Percentiles rank a stretch among this genome's conserved stretches.
phyloP scores from a whole-genome alignment of 768 basidiomycete genomes.

The Dendrothele bispora region DNA sequence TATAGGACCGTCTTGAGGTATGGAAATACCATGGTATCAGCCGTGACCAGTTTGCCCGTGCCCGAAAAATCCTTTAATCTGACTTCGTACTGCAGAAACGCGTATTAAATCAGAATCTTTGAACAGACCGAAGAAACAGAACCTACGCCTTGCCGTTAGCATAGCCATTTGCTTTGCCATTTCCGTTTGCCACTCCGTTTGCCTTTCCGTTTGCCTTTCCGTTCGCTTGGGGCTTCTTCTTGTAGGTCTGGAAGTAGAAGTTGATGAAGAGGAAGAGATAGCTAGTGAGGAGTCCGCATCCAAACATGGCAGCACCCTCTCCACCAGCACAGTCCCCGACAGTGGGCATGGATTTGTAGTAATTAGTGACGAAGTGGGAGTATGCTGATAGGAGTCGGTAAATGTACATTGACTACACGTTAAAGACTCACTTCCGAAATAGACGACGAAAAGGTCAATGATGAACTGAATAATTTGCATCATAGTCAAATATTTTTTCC shows the following conservation, averaged over 20 bases:
- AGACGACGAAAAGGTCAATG: slow-evolving; percentile 86
- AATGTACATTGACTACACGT: not conserved
- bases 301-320: slow-evolving; percentile 84
- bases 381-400: slow-evolving; percentile 50
- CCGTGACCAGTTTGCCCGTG: not conserved
- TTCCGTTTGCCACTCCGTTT: slow-evolving; percentile 47
- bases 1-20: not conserved
- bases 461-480: slow-evolving; percentile 98
- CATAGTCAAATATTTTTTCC: slow-evolving; percentile 97
- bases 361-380: slow-evolving; percentile 72
- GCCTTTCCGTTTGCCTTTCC: slow-evolving; percentile 38
- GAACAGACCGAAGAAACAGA: not conserved
- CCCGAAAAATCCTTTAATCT: not conserved
- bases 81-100: not conserved
- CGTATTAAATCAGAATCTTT: not conserved
- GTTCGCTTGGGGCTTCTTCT: slow-evolving; percentile 48
- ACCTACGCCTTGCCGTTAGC: slow-evolving; percentile 36
- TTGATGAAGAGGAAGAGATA: slow-evolving; percentile 97
- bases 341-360: slow-evolving; percentile 66
- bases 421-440: slow-evolving; percentile 84
- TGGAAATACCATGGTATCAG: not conserved
- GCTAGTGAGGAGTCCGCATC: slow-evolving; percentile 83
- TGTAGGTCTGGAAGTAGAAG: slow-evolving; percentile 87
- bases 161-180: slow-evolving; percentile 31
- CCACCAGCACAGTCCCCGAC: slow-evolving; percentile 86